phyloP scores from a whole-genome alignment of 2,329 filamentous ascomycete species.

The Fusarium marasasianum region DNA sequence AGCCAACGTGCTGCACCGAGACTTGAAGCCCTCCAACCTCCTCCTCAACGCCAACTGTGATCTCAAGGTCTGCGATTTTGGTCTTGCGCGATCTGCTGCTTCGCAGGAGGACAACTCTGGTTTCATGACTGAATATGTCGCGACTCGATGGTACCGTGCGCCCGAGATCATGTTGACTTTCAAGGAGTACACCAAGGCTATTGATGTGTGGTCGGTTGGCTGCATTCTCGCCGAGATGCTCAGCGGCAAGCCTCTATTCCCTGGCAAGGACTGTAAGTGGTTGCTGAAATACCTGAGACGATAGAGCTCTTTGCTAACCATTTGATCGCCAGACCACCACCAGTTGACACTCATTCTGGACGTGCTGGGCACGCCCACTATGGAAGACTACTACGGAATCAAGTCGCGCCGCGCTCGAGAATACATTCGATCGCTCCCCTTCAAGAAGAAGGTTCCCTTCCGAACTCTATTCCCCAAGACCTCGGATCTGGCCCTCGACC shows the following conservation, averaged over 20 bases:
- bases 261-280: constrained; percentile 93
- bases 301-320: constrained; percentile 5
- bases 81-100: constrained; percentile 91
- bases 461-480: constrained; percentile 98
- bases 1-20: constrained; percentile 95
- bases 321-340: constrained; percentile 79
- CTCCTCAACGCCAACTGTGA: constrained; percentile 99
- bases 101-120: constrained; percentile 99
- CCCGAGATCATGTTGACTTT: constrained; percentile 99
- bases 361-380: constrained; percentile 95
- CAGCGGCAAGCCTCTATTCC: constrained; percentile 97
- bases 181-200: constrained; percentile 99
- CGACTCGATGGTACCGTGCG: constrained; percentile 97
- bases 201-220: constrained; percentile 98
- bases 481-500: constrained; percentile 93
- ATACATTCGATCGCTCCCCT: constrained; percentile 96
- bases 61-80: constrained; percentile 98
- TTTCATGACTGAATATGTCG: constrained; percentile 99
- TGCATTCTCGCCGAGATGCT: constrained; percentile 99
- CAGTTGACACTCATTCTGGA: constrained; percentile 97
- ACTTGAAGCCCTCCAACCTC: constrained; percentile 96
- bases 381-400: constrained; percentile 99
- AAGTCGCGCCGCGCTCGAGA: constrained; percentile 96
- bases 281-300: not conserved
- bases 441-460: constrained; percentile 99